phyloP scores from a whole-genome alignment of 177 flowering plant genomes.

The Tripterygium wilfordii region DNA sequence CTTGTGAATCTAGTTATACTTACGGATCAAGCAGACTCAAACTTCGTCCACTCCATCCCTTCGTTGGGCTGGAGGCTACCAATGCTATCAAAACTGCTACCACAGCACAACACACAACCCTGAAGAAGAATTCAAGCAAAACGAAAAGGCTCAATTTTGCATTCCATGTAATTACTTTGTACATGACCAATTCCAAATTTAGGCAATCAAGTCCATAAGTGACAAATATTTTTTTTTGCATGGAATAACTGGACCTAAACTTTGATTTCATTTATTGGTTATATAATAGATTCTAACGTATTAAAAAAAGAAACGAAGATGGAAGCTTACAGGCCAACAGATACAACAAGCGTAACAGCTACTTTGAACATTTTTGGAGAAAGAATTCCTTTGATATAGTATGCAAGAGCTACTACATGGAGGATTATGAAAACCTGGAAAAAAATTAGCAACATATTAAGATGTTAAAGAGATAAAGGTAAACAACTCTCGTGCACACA shows the following conservation, averaged over 20 bases:
- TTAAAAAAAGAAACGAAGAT: slow-evolving; percentile 2
- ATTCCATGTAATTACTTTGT: neutral
- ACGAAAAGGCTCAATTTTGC: neutral
- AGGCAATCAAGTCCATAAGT: too few relatives aligned
- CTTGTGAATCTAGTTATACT: slow-evolving; percentile 16
- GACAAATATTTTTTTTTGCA: too few relatives aligned
- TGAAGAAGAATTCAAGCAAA: slow-evolving; percentile 24
- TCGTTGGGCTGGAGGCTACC: slow-evolving; percentile 99
- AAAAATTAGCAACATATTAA: slow-evolving; percentile 1
- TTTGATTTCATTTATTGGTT: too few relatives aligned
- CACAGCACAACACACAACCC: slow-evolving; percentile 75
- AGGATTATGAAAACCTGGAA: slow-evolving; percentile 90
- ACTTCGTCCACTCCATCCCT: slow-evolving; percentile 99
- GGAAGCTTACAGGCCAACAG: slow-evolving; percentile 81
- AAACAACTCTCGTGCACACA: too few relatives aligned
- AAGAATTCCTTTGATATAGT: slow-evolving; percentile 90
- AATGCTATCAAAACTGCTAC: slow-evolving; percentile 75
- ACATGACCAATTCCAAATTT: too few relatives aligned
- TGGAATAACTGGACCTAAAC: too few relatives aligned
- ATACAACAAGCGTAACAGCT: slow-evolving; percentile 86
- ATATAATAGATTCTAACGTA: too few relatives aligned
- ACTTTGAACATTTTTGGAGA: slow-evolving; percentile 93
- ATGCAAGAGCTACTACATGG: slow-evolving; percentile 94
- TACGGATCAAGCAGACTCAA: slow-evolving; percentile 98
- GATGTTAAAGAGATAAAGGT: too few relatives aligned